Evolutionary conservation across 139 green algal species (phyloP).

Genomic region (Haematococcus lacustris): DNA sequence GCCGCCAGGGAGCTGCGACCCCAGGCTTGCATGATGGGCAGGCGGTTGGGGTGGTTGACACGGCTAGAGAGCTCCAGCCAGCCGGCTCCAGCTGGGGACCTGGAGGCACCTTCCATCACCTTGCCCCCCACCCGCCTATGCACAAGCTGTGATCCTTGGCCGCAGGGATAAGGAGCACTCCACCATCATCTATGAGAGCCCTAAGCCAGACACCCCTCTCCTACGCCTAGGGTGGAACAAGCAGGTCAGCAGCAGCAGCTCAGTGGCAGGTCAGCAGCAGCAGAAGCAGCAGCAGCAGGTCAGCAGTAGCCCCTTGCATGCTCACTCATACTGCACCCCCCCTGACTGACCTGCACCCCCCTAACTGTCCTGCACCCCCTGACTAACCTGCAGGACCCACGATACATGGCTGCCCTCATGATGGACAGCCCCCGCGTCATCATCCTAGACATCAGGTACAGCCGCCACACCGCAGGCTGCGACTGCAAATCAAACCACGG

Average conservation of each 20-base stretch:
- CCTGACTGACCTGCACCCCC: too few relatives aligned
- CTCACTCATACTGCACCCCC: too few relatives aligned
- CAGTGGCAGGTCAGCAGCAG: too few relatives aligned
- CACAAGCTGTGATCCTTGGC: background rate
- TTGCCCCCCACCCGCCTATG: background rate
- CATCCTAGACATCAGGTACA: slow-evolving; percentile 88
- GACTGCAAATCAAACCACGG: background rate
- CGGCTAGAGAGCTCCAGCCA: background rate
- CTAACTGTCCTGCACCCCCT: too few relatives aligned
- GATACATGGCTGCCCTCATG: slow-evolving; percentile 89
- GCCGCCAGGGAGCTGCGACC: background rate
- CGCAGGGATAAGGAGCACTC: slow-evolving; percentile 85
- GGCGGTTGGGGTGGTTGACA: background rate
- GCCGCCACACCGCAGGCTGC: too few relatives aligned
- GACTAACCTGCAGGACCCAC: slow-evolving; percentile 76
- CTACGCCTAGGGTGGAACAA: slow-evolving; percentile 96
- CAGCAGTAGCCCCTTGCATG: too few relatives aligned
- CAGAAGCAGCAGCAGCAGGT: too few relatives aligned
- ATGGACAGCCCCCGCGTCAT: slow-evolving; percentile 74
- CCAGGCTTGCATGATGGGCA: background rate
- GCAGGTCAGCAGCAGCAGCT: slow-evolving; percentile 33
- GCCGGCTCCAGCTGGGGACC: background rate
- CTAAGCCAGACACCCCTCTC: slow-evolving; percentile 74
- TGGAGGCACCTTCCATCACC: background rate
- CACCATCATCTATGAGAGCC: slow-evolving; percentile 96